Conservation (phyloP, 371 early-diverging fungal genomes). For the Mucor irregularis region DNA sequence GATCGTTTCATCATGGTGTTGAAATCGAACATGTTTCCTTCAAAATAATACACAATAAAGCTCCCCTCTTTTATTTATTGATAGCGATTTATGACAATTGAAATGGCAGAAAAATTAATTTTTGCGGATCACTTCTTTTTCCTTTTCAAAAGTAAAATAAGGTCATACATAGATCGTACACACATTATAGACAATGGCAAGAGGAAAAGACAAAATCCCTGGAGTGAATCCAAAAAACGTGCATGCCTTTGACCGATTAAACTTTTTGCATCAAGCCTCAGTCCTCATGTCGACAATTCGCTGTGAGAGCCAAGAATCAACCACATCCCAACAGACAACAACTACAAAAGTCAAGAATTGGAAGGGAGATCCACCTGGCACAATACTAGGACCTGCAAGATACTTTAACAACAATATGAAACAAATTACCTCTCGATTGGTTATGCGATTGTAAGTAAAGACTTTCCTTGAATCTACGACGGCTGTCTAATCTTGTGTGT, state of each 20-base stretch:
- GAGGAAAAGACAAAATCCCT: slow-evolving; percentile 25
- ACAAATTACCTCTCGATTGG: slow-evolving; percentile 32
- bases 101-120: not conserved
- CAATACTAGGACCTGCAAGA: slow-evolving; percentile 25
- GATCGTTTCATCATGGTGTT: too few relatives aligned
- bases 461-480: not conserved
- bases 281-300: slow-evolving; percentile 34
- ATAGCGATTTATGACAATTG: too few relatives aligned
- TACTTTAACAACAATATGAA: slow-evolving; percentile 42
- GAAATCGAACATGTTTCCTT: too few relatives aligned
- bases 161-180: too few relatives aligned
- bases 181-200: too few relatives aligned
- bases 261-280: slow-evolving; percentile 45
- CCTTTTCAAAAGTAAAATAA: not conserved
- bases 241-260: slow-evolving; percentile 39
- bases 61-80: not conserved
- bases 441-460: slow-evolving; percentile 44
- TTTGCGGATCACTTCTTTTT: not conserved
- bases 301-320: not conserved
- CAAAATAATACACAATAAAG: not conserved
- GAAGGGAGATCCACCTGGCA: slow-evolving; percentile 27
- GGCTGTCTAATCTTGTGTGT: not conserved
- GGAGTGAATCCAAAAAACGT: slow-evolving; percentile 30
- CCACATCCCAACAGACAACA: not conserved
- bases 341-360: slow-evolving; percentile 1